These are phyloP conservation scores for Ceratobasidium sp. DNA, from an alignment of 1,284 basidiomycete genomes.

Conservation along the genomic window DNA sequence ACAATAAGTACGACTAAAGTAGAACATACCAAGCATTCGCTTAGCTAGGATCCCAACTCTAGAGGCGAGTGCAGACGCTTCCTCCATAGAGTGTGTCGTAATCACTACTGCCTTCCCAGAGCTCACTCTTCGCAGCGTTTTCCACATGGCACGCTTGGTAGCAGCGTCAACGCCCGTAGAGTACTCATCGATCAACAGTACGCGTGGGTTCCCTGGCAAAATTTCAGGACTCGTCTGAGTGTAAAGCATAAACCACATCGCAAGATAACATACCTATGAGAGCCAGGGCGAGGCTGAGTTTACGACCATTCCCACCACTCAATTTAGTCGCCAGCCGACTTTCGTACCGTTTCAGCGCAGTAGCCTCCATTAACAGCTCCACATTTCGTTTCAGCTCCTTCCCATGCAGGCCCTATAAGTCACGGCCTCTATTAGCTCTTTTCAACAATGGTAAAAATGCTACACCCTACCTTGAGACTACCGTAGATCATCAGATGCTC, in stretches of 20 bases:
- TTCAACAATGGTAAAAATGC: no score
- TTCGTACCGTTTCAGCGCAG: constrained; percentile 67
- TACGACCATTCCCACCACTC: constrained; percentile 83
- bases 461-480: constrained; percentile 49
- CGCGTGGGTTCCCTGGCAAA: constrained; percentile 71
- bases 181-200: constrained; percentile 84
- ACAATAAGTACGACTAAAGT: no score
- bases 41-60: constrained; percentile 78
- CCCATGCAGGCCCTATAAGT: constrained; percentile 70
- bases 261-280: constrained; percentile 65
- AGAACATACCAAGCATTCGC: constrained; percentile 67
- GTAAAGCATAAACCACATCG: no score
- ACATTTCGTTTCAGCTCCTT: constrained; percentile 66
- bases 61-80: constrained; percentile 78
- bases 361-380: constrained; percentile 67
- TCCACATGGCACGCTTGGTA: constrained; percentile 86
- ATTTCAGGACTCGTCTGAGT: neutral
- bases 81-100: constrained; percentile 80
- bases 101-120: constrained; percentile 65
- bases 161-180: constrained; percentile 84
- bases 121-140: constrained; percentile 70
- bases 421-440: no score
- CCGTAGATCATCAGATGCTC: constrained; percentile 69
- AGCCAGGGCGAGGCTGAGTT: constrained; percentile 79
- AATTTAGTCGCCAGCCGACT: constrained; percentile 76